These are phyloP conservation scores for Bothriochloa decipiens DNA, from an alignment of 176 grass and related monocot genomes.

Conservation along the genomic window DNA sequence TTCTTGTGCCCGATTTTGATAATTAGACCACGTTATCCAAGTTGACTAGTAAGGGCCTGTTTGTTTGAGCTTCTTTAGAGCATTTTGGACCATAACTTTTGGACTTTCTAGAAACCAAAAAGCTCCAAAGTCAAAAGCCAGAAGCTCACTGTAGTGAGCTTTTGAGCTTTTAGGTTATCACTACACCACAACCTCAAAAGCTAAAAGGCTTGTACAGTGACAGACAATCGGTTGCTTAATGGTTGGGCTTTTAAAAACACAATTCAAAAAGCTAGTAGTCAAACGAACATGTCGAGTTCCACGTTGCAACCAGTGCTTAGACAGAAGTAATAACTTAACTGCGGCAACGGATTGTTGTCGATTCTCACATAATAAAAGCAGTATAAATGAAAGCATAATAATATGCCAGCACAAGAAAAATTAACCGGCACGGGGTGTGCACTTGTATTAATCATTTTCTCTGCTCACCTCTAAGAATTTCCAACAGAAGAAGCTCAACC, in stretches of 20 bases:
- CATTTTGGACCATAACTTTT: neutral
- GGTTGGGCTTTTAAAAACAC: too few relatives aligned
- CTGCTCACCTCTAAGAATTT: conserved; percentile 37
- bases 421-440: conserved; percentile 18
- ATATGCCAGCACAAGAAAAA: neutral
- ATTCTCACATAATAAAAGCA: neutral
- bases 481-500: neutral
- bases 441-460: conserved; percentile 33
- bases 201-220: too few relatives aligned
- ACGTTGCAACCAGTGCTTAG: neutral
- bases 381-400: neutral
- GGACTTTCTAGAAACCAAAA: neutral
- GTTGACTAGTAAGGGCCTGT: neutral
- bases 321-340: neutral
- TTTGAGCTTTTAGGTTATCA: neutral
- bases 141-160: neutral
- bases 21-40: neutral
- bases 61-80: neutral
- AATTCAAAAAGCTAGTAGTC: too few relatives aligned
- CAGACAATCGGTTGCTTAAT: too few relatives aligned
- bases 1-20: neutral
- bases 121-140: neutral
- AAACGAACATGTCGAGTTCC: neutral
- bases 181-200: too few relatives aligned
- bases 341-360: neutral